phyloP scores from a whole-genome alignment of 2,329 filamentous ascomycete genomes.

The Tolypocladium amazonense region DNA sequence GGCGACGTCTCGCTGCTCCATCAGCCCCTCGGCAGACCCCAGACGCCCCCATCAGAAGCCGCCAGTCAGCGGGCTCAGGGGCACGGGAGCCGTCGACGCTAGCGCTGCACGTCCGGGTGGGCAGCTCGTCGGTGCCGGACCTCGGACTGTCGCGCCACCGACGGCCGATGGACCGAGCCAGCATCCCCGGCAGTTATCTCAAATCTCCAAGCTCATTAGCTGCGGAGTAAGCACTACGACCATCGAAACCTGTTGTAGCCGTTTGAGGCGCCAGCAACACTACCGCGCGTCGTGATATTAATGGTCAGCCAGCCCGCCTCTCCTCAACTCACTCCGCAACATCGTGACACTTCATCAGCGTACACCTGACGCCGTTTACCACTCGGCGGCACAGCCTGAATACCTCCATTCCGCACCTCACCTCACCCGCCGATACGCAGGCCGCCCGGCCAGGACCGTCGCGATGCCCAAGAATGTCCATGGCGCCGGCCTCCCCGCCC shows the following conservation, averaged over 20 bases:
- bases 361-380: background rate
- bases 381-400: background rate
- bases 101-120: background rate
- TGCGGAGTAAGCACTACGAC: background rate
- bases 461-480: background rate
- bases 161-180: background rate
- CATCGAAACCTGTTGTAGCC: background rate
- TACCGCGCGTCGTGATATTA: background rate
- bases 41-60: background rate
- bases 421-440: background rate
- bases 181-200: background rate
- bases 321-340: background rate
- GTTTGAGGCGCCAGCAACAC: background rate
- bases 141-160: background rate
- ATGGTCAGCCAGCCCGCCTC: background rate
- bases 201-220: background rate
- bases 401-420: background rate
- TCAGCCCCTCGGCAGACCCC: background rate
- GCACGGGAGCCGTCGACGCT: background rate
- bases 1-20: background rate
- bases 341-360: background rate
- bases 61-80: background rate
- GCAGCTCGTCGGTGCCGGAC: background rate
- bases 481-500: conserved; percentile 8
- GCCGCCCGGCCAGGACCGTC: background rate